Evolutionary conservation across 768 basidiomycete species (phyloP), one percentile per base, ranked within the genome.

Genomic region (Auriscalpium vulgare): DNA sequence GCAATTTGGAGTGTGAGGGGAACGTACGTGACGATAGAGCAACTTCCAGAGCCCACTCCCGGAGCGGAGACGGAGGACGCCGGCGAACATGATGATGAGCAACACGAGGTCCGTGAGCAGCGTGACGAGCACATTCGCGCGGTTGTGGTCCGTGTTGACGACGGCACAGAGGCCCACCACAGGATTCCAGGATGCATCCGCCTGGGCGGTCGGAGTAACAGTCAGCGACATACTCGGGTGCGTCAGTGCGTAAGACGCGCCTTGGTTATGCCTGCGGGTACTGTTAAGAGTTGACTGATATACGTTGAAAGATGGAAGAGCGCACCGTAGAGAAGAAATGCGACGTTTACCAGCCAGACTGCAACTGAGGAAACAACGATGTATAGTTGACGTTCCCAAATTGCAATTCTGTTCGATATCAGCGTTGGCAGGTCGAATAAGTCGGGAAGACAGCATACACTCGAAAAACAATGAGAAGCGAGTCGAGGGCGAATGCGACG

Each of bases 261-360:
- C 29, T 29, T 29, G 29, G 29, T 29, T 5, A 29, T 29, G 29
- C 29, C 29, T 29, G 29, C 4, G 29, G 1, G 29, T 7, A 29
- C 29, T 4, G 7, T 43, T 43, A 13, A 43, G 4, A 43, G 21
- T 1, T 9, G 14, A 43, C 14, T 2, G 40, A 14, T 43, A 17
- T 14, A 21, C 21, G 40, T 2, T 43, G 40, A 43, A 43, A 8
- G 7, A 43, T 43, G 17, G 17, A 14, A 8, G 14, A 13, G 11
- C 54, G 46, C 38, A 55, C 54, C 48, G 37, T 55, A 37, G 17
- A 55, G 37, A 17, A 48, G 38, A 21, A 55, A 48, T 8, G 21
- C 54, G 37, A 55, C 37, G 23, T 55, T 50, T 6, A 47, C 44
- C 38, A 55, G 36, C 54, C 54, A 55, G 10, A 55, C 38, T 11